Base-by-base conservation (phyloP, 352 stramenopile genomes). In the Pythium monospermum region DNA sequence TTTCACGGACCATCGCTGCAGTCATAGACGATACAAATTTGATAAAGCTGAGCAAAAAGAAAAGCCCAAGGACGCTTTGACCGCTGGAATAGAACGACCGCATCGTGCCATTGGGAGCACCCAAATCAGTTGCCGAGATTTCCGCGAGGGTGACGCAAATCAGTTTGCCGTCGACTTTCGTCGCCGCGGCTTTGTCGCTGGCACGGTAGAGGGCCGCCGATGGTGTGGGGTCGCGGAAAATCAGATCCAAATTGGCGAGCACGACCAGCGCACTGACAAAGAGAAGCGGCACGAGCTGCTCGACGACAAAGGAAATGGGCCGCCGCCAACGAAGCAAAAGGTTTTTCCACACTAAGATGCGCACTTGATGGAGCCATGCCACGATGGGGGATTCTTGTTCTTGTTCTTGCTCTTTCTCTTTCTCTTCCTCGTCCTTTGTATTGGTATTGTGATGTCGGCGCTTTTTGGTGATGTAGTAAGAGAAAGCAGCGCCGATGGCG, bases 1-100 rank as follows among this genome's bases (percentile, higher is more conserved):
- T 92, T 37, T 94, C 82, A 19, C 84, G 73, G 19, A 94, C 77
- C 68, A 94, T 85, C 6, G 66, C 59, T 0, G 80, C 78, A 1
- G 77, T 84, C 19, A 71, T 85, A 6, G 75, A 77, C 11, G 80
- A 85, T 38, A 89, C 76, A 43, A 85, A 83, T 38, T 67, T 72
- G 37, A 69, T 52, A 23, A 68, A 69, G 37, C 66, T 73, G 36
- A 76, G 26, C 3, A 79, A 23, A 23, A 78, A 74, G 27, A 73
- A 71, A 2, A 78, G 51, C 7, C 68, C 68, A 21, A 78, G 39
- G 2, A 78, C 68, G 35, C 53, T 70, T 37, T 78, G 68, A 3
- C 68, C 65, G 25, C 61, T 74, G 15, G 65, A 48, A 46, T 78
- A 78, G 53, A 78, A 78, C 15, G 64, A 66, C 10, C 46, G 43